phyloP scores from a whole-genome alignment of 108 stramenopile genomes.

The Pseudonitzschia delicatissima region DNA sequence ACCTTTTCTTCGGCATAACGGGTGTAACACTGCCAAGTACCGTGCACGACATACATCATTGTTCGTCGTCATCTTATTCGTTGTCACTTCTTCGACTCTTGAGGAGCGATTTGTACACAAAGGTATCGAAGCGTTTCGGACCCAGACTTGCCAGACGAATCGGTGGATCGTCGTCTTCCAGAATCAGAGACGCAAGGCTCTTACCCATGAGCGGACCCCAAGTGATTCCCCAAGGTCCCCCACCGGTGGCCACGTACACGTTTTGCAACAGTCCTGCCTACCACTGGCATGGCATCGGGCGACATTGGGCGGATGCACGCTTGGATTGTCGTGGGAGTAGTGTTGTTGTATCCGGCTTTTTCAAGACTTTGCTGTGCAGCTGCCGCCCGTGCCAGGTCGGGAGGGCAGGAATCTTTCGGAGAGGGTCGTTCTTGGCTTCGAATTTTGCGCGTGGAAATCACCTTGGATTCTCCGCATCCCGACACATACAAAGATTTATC shows the following conservation, averaged over 20 bases:
- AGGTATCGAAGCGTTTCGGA: conserved; percentile 27
- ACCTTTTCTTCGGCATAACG: too few species aligned
- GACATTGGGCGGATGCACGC: conserved; percentile 29
- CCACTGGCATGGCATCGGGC: conserved; percentile 25
- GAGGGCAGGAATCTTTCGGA: background rate
- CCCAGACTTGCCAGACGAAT: conserved; percentile 7
- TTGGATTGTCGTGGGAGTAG: conserved; percentile 5
- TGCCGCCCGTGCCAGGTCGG: conserved; percentile 14
- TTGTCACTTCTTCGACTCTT: conserved; percentile 2
- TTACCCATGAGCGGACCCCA: conserved; percentile 33
- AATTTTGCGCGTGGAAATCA: conserved; percentile 10
- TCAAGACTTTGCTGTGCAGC: conserved; percentile 19
- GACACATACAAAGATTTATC: conserved; percentile 27
- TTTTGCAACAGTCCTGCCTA: conserved; percentile 22
- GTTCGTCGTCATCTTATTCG: too few species aligned
- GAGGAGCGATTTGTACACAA: conserved; percentile 19
- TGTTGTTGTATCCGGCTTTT: background rate
- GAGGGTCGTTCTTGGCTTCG: conserved; percentile 9
- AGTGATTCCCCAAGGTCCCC: conserved; percentile 37
- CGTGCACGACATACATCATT: too few species aligned
- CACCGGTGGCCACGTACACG: conserved; percentile 28
- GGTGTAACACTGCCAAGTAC: too few species aligned
- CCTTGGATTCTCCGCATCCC: conserved; percentile 27
- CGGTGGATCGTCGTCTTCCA: conserved; percentile 8
- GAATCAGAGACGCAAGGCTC: conserved; percentile 10